Percentiles rank a stretch among this genome's conserved stretches.
These are phyloP conservation scores for Tricharina praecox DNA, from an alignment of 495 filamentous ascomycete genomes.

Conservation along the genomic window DNA sequence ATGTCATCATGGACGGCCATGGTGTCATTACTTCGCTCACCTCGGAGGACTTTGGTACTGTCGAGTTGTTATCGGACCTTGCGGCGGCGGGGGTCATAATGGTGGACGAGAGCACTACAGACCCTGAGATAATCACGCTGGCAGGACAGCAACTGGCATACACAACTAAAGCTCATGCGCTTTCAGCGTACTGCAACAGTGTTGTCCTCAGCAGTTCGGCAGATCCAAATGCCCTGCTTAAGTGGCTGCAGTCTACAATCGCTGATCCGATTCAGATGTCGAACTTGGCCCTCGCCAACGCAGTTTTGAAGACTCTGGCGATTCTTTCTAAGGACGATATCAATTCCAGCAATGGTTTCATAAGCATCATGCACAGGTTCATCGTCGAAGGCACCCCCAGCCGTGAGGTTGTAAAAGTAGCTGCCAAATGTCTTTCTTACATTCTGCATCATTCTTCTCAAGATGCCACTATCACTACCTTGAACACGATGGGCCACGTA, in stretches of 20 bases:
- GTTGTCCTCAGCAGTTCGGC: conserved; percentile 62
- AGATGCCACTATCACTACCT: conserved; percentile 81
- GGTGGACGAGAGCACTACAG: conserved; percentile 79
- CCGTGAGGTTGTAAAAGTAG: conserved; percentile 47
- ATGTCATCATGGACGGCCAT: conserved; percentile 46
- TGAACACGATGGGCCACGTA: conserved; percentile 88
- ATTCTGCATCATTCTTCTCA: conserved; percentile 66
- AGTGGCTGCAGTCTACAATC: conserved; percentile 70
- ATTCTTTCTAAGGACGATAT: conserved; percentile 43
- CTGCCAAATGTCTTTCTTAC: conserved; percentile 64
- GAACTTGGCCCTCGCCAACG: conserved; percentile 51
- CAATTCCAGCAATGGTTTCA: conserved; percentile 47
- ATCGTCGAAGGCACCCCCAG: conserved; percentile 63
- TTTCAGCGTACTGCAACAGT: conserved; percentile 77
- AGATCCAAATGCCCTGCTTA: conserved; percentile 62
- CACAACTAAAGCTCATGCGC: conserved; percentile 61
- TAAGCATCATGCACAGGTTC: conserved; percentile 65
- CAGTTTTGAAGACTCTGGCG: conserved; percentile 64
- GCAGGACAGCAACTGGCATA: conserved; percentile 79
- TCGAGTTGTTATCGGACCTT: conserved; percentile 57
- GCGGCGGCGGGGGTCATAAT: conserved; percentile 65
- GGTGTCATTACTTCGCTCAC: conserved; percentile 18
- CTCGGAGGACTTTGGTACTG: conserved; percentile 34
- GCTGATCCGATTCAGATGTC: conserved; percentile 65
- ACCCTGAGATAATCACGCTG: conserved; percentile 62